phyloP scores from a whole-genome alignment of 176 grass and related monocot genomes.

The sorghum (Sorghum bicolor) region DNA sequence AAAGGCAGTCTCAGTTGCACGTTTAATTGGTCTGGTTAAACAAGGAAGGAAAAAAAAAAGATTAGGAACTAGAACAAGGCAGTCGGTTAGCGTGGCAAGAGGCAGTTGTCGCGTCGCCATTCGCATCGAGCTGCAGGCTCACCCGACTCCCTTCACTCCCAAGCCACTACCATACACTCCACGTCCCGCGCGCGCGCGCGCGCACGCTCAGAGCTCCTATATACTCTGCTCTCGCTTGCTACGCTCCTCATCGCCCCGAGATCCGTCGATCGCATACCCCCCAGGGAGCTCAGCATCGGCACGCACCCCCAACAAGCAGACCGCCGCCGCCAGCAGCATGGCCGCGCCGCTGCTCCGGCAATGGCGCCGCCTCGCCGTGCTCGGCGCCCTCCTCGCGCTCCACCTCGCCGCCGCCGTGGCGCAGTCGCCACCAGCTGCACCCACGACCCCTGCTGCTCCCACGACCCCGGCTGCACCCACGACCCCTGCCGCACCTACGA shows the following conservation, averaged over 20 bases:
- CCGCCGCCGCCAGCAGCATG: not conserved
- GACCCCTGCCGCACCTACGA: no score
- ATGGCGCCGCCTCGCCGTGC: not conserved
- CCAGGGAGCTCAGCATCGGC: not conserved
- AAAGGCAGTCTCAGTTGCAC: not conserved
- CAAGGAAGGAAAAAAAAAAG: not conserved
- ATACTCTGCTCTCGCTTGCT: not conserved
- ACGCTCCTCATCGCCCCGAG: not conserved
- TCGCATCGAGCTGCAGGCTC: constrained; percentile 23
- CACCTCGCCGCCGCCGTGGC: constrained; percentile 25
- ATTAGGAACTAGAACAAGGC: not conserved
- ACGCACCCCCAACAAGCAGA: not conserved
- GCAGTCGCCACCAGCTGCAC: constrained; percentile 18
- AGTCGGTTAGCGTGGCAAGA: not conserved
- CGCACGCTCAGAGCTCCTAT: not conserved
- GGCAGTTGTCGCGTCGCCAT: constrained; percentile 52
- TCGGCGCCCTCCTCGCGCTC: constrained; percentile 8
- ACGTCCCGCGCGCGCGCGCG: not conserved
- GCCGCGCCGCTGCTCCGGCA: not conserved
- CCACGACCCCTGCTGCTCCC: not conserved
- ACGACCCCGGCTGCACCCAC: no score
- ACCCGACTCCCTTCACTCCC: constrained; percentile 62
- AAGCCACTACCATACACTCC: constrained; percentile 6
- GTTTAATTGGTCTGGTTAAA: not conserved
- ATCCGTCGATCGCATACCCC: not conserved